Evolutionary conservation across 1,284 basidiomycete species (phyloP), one percentile per base, ranked within the genome.

Genomic region (Lentinus polychrous): DNA sequence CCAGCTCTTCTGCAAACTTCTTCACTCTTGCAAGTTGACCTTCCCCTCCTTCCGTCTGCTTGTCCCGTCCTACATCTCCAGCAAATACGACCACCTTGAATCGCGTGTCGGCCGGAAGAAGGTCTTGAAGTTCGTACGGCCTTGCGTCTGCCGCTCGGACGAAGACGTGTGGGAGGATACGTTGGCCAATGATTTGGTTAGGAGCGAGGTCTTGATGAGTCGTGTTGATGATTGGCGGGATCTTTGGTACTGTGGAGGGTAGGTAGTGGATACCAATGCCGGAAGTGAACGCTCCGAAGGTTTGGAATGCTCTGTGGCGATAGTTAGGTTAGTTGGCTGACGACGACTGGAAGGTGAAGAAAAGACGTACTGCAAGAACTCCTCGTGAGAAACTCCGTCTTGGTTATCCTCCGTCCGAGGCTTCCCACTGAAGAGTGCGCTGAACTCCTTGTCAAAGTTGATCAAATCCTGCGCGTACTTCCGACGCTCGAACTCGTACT

Each of bases 381-480:
- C 72, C 43, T 78, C 76, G 57, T 84, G 83, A 1, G 80, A 74
- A 15, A 89, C 76, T 20, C 85, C 86, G 38, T 79, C 76, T 34
- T 73, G 61, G 56, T 76, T 70, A 0, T 74, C 69, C 33, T 72
- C 68, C 8, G 78, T 79, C 27, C 73, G 71, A 7, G 86, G 82
- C 65, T 89, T 90, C 40, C 80, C 83, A 14, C 86, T 89, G 65
- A 91, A 91, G 18, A 92, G 66, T 10, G 76, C 72, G 1, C 86
- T 76, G 60, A 83, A 90, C 55, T 83, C 68, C 62, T 81, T 82
- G 65, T 94, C 91, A 56, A 91, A 91, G 49, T 78, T 63, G 56
- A 93, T 92, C 47, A 94, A 73, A 55, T 91, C 85, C 62, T 86
- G 78, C 0, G 86, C 89, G 55, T 83, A 91, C 62, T 80, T 78